Conservation (phyloP, 495 filamentous ascomycete genomes). For the Pyronema domesticum region DNA sequence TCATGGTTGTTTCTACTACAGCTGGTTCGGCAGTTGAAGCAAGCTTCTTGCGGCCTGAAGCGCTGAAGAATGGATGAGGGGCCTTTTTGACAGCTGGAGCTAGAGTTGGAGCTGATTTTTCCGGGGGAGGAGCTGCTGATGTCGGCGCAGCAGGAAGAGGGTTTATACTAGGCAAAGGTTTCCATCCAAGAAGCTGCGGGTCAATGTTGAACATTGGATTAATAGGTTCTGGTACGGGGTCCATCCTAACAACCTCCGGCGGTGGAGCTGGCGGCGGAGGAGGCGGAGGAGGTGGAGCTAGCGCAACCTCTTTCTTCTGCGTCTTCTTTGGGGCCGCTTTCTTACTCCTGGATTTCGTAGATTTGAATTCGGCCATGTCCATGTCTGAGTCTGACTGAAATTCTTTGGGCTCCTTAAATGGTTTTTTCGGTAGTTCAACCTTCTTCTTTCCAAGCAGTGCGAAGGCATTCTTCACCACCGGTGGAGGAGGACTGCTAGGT, state of each 20-base stretch:
- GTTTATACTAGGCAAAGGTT: neutral
- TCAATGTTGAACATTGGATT: too few relatives aligned
- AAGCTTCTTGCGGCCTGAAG: conserved; percentile 15
- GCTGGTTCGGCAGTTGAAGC: neutral
- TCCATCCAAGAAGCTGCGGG: too few relatives aligned
- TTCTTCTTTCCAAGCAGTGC: conserved; percentile 23
- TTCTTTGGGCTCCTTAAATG: conserved; percentile 1
- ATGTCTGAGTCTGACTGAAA: neutral
- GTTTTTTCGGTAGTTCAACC: conserved; percentile 1
- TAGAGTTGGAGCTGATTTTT: conserved; percentile 16
- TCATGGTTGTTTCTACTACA: neutral
- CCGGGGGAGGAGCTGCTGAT: conserved; percentile 7
- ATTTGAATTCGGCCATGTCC: neutral
- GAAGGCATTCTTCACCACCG: conserved; percentile 2
- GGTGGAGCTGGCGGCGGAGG: neutral
- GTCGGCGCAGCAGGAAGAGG: neutral
- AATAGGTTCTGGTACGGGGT: too few relatives aligned
- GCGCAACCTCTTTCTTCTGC: conserved; percentile 25
- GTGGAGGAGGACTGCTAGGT: neutral
- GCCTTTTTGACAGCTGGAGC: conserved; percentile 33
- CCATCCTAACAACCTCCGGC: neutral
- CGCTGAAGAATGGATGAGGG: conserved; percentile 65
- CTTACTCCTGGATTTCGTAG: neutral
- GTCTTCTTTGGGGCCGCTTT: neutral
- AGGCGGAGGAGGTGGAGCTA: neutral